Evolutionary conservation across 148 eudicot species (phyloP).

Genomic region (Bassia scoparia): DNA sequence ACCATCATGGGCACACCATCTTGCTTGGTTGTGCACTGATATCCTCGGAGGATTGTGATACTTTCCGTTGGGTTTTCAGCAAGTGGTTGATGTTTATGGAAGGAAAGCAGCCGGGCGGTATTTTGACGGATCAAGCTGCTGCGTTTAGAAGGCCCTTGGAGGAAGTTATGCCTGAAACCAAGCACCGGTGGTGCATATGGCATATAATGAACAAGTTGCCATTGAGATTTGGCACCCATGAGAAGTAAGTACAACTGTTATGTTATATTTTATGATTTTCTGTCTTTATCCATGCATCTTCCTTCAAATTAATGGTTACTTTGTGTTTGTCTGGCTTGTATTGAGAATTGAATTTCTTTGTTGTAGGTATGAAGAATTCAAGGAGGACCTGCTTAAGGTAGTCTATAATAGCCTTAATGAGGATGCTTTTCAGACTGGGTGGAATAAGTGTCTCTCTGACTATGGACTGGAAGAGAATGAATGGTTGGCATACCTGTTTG

Average conservation of each 20-base stretch:
- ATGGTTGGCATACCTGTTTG: background rate
- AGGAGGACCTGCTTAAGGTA: rapidly evolving
- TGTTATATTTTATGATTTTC: background rate
- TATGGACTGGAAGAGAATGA: background rate
- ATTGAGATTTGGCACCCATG: background rate
- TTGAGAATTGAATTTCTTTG: too few species aligned
- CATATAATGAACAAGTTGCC: background rate
- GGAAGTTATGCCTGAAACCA: background rate
- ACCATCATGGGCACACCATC: background rate
- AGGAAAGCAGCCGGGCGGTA: too few species aligned
- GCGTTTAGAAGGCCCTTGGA: background rate
- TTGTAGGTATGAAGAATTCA: background rate
- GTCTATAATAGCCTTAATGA: background rate
- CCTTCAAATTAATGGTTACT: background rate
- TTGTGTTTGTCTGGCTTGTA: too few species aligned
- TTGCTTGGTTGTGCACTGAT: background rate
- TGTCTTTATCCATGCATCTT: background rate
- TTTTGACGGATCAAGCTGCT: too few species aligned
- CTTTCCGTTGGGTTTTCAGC: background rate
- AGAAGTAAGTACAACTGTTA: background rate
- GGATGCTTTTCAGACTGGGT: background rate
- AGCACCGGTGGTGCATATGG: background rate
- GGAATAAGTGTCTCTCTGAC: background rate
- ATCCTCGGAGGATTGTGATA: background rate
- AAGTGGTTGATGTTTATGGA: too few species aligned